phyloP scores from a whole-genome alignment of 495 filamentous ascomycete genomes.

The Penicillium roqueforti region DNA sequence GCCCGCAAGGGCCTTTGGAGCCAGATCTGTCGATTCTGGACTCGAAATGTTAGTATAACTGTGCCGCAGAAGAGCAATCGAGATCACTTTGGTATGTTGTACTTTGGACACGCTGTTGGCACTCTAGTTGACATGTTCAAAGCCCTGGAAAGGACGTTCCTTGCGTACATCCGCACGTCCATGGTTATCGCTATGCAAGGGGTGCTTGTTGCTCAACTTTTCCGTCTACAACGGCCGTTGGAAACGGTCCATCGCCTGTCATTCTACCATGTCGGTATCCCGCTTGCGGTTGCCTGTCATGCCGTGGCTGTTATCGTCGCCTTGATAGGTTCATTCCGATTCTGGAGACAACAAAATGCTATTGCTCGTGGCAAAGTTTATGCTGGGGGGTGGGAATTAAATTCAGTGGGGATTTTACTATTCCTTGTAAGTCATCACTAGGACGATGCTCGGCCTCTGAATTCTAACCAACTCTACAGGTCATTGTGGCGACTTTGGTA shows the following conservation, averaged over 20 bases:
- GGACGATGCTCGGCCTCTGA: neutral
- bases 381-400: slow-evolving; percentile 67
- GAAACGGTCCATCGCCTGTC: slow-evolving; percentile 36
- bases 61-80: slow-evolving; percentile 44
- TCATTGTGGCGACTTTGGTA: slow-evolving; percentile 27
- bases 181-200: slow-evolving; percentile 63
- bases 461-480: slow-evolving; percentile 10
- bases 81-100: slow-evolving; percentile 41
- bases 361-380: slow-evolving; percentile 61
- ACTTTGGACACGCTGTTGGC: too few species aligned
- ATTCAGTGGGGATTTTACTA: slow-evolving; percentile 47
- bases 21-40: slow-evolving; percentile 34
- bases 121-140: neutral
- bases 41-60: slow-evolving; percentile 36
- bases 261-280: slow-evolving; percentile 62
- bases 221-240: slow-evolving; percentile 56
- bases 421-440: slow-evolving; percentile 43
- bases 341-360: slow-evolving; percentile 67
- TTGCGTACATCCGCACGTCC: slow-evolving; percentile 73
- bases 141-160: slow-evolving; percentile 79
- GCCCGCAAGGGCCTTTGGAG: slow-evolving; percentile 25
- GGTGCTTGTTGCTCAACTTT: slow-evolving; percentile 64
- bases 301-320: slow-evolving; percentile 53
- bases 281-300: slow-evolving; percentile 57
- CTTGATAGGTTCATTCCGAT: slow-evolving; percentile 57